phyloP scores from a whole-genome alignment of 129 eudicot species.

The Tanacetum coccineum region DNA sequence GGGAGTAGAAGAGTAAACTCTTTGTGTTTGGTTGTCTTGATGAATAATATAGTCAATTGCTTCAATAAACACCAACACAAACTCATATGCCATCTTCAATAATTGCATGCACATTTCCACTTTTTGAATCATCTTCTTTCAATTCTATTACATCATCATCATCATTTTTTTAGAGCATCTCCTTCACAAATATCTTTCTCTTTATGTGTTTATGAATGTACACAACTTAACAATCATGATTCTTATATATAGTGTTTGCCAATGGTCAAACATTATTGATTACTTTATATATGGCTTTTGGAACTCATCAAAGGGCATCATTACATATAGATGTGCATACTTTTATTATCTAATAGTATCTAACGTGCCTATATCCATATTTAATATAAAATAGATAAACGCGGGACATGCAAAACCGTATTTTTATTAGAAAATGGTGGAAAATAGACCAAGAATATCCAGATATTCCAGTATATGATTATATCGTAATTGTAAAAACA shows the following conservation, averaged over 20 bases:
- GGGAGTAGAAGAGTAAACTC: conserved; percentile 14
- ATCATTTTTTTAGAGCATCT: not conserved
- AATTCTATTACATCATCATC: conserved; percentile 10
- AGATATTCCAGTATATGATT: not conserved
- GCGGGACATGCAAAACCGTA: not conserved
- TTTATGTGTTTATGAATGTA: not conserved
- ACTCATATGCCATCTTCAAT: conserved; percentile 41
- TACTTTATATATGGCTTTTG: conserved; percentile 29
- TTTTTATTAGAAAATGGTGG: too few species aligned
- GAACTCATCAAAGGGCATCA: conserved; percentile 27
- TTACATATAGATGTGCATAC: not conserved
- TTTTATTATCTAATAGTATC: too few species aligned
- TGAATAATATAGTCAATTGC: conserved; percentile 39
- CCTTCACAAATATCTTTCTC: not conserved
- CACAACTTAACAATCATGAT: not conserved
- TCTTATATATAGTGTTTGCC: conserved; percentile 20
- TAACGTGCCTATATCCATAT: not conserved
- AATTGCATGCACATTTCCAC: conserved; percentile 46
- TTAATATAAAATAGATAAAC: conserved; percentile 4
- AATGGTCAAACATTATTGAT: not conserved
- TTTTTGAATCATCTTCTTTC: conserved; percentile 32
- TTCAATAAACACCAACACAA: conserved; percentile 34
- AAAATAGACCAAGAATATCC: not conserved
- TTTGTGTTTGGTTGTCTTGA: conserved; percentile 9
- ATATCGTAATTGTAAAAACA: too few species aligned